Conservation (phyloP, 164 flowering plant species). For the Saururus chinensis region DNA sequence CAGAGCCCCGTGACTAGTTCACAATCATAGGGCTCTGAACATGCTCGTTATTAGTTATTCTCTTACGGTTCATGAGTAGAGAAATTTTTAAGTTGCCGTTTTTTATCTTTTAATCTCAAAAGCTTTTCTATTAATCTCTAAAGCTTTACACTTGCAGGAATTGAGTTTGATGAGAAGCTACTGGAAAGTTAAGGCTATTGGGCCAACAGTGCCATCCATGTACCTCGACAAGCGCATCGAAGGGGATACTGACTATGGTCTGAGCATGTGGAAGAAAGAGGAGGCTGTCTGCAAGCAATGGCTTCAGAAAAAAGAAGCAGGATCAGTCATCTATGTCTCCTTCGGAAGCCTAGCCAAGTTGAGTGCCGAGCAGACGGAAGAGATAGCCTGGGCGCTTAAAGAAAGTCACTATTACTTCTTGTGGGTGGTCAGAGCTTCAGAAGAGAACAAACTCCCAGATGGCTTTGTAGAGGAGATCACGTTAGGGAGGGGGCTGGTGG, state of each 20-base stretch:
- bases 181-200: conserved; percentile 17
- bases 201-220: conserved; percentile 26
- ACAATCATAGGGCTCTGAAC: no score
- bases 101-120: no score
- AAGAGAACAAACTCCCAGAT: neutral
- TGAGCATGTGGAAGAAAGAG: conserved; percentile 6
- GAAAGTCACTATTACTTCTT: conserved; percentile 11
- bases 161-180: neutral
- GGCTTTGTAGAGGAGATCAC: neutral
- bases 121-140: neutral
- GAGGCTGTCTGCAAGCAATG: neutral
- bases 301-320: neutral
- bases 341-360: conserved; percentile 6
- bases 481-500: conserved; percentile 1
- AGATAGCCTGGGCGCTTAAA: conserved; percentile 9
- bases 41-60: no score
- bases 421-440: conserved; percentile 17
- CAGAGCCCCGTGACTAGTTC: no score
- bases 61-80: no score
- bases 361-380: conserved; percentile 14
- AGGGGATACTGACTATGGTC: conserved; percentile 9
- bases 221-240: conserved; percentile 14
- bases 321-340: conserved; percentile 8
- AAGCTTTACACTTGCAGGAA: neutral
- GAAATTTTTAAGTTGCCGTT: no score